Conservation (phyloP, 2,329 filamentous ascomycete genomes). For the Trichoderma gracile region DNA sequence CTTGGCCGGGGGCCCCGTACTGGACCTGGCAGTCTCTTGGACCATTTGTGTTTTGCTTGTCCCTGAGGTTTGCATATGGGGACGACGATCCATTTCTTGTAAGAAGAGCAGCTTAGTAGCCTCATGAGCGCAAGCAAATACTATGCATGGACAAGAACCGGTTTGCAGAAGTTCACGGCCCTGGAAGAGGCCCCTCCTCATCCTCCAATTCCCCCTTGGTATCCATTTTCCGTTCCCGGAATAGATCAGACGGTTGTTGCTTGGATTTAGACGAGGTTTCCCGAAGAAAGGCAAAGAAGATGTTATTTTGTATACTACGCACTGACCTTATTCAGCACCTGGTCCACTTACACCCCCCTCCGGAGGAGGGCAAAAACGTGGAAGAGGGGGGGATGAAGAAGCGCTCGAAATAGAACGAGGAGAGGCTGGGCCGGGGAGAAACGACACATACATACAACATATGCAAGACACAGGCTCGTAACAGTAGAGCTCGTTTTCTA, state of each 20-base stretch:
- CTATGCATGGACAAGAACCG: background rate
- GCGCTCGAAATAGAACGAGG: background rate
- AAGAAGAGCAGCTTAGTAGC: background rate
- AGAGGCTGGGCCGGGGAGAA: background rate
- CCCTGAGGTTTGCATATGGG: background rate
- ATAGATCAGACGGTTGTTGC: background rate
- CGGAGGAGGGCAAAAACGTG: background rate
- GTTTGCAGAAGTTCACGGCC: too few species aligned
- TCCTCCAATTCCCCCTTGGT: too few species aligned
- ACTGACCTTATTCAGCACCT: background rate
- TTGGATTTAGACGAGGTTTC: background rate
- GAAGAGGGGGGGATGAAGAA: background rate
- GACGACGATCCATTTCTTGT: background rate
- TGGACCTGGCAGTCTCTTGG: too few species aligned
- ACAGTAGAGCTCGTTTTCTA: too few species aligned
- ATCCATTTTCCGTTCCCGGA: background rate
- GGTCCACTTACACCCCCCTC: background rate
- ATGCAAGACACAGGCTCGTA: background rate
- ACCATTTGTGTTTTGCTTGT: background rate
- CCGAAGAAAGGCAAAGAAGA: background rate
- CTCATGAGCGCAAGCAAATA: background rate
- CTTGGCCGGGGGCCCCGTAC: background rate
- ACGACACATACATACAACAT: background rate
- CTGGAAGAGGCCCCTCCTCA: too few species aligned
- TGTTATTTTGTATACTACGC: background rate